Evolutionary conservation across 2,329 filamentous ascomycete species (phyloP).

Genomic region (Penicillium thymicola): DNA sequence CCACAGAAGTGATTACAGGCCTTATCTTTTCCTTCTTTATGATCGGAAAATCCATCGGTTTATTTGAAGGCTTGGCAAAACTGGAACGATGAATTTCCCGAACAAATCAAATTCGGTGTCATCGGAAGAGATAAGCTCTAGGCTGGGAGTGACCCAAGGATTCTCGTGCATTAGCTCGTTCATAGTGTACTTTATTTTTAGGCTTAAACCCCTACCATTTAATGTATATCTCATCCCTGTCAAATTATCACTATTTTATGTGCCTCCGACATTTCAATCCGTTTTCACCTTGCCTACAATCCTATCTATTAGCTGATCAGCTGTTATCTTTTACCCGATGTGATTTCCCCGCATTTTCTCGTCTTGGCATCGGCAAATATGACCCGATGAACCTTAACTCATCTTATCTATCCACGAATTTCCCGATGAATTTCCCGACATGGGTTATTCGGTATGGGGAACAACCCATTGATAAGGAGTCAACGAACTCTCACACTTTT

Average conservation of each 20-base stretch:
- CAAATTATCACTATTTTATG: background rate
- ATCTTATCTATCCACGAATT: constrained; percentile 4
- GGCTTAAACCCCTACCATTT: background rate
- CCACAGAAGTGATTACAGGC: background rate
- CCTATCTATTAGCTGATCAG: background rate
- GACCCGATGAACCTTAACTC: background rate
- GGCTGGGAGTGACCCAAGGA: background rate
- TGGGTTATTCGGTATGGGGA: background rate
- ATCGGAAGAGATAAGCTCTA: background rate
- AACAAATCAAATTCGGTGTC: background rate
- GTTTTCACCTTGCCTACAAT: background rate
- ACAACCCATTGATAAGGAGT: constrained; percentile 4
- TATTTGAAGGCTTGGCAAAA: constrained; percentile 8
- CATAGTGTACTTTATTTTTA: background rate
- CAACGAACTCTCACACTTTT: background rate
- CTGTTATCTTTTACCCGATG: background rate
- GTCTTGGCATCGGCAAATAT: constrained; percentile 14
- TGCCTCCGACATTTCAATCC: background rate
- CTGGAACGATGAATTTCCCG: background rate
- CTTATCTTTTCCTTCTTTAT: constrained; percentile 1
- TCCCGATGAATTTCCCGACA: constrained; percentile 13
- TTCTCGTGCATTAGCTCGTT: background rate
- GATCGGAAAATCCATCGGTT: constrained; percentile 12
- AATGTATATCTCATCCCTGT: background rate
- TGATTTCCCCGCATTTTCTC: constrained; percentile 12